Evolutionary conservation across 768 basidiomycete species (phyloP), one percentile per base, ranked within the genome.

Genomic region (Leccinum boreale): DNA sequence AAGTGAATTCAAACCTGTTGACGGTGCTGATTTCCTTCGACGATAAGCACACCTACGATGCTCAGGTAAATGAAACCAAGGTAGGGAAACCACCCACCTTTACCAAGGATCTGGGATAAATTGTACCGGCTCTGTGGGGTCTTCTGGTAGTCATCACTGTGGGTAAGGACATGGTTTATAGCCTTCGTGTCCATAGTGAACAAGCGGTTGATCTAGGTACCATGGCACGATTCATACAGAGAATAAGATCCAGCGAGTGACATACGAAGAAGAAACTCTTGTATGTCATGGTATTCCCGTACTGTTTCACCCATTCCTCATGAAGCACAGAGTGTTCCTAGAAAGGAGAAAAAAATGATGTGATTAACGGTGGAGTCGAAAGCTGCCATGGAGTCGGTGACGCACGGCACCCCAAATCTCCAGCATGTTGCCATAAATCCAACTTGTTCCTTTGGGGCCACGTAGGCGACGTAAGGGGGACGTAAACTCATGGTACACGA

Each of bases 341-440:
- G 17, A 47, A 46, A 3, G 5, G 29, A 48, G 21, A 3, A 21
- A 47, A 47, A 23, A 51, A 49, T 3, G 5, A n/a, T 24, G 12
- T 5, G 21, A 21, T 52, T n/a, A 39, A 29, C 29, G 29, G n/a
- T 35, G 5, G 19, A 26, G 12, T 19, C 26, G 26, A 31, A 9
- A 11, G 23, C 14, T 28, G 44, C 5, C 4, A 42, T 12, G 4
- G 26, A 10, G 4, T n/a, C n/a, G 24, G 17, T 12, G 35, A 50
- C 74, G 12, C 61, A 81, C 83, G 8, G 70, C 74, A 12, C 75
- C 67, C 63, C 66, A 72, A 15, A 86, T 78, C 9, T 80, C 74
- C 53, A 66, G 72, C 64, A 83, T 59, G 60, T 84, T 79, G 1
- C 85, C 85, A 58, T 68, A 82, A 11, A 87, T 53, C 58, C 74